Conservation (phyloP, 768 basidiomycete species). For the Termitomyces titanicus region DNA sequence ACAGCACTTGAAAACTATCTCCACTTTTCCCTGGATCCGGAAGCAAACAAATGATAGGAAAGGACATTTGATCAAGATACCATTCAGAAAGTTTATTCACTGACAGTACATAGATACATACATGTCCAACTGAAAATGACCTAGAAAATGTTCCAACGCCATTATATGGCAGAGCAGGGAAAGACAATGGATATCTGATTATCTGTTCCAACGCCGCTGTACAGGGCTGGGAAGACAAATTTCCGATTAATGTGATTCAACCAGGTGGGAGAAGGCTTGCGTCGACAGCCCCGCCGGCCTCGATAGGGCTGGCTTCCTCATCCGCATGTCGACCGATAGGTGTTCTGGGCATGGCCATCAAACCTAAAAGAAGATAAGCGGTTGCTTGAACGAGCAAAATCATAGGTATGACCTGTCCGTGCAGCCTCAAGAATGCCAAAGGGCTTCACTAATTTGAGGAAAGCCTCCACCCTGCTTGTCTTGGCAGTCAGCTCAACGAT, state of each 20-base stretch:
- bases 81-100: not conserved
- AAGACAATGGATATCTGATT: too few relatives aligned
- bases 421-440: constrained; percentile 97
- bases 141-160: not conserved
- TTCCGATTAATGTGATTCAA: constrained; percentile 33
- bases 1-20: constrained; percentile 32
- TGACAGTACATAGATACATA: not conserved
- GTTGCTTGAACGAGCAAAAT: not conserved
- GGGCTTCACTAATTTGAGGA: constrained; percentile 86
- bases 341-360: constrained; percentile 98
- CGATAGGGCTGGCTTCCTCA: constrained; percentile 24
- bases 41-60: not conserved
- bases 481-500: constrained; percentile 96
- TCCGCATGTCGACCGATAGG: constrained; percentile 56
- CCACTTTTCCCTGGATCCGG: too few relatives aligned
- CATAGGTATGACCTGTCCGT: constrained; percentile 62
- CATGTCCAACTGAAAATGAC: not conserved
- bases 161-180: too few relatives aligned
- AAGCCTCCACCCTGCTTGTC: constrained; percentile 87
- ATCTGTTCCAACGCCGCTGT: not conserved
- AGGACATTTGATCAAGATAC: not conserved
- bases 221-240: not conserved
- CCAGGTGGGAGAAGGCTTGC: constrained; percentile 93
- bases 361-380: constrained; percentile 43
- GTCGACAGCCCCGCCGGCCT: constrained; percentile 65